A percentile compares a stretch with the other conserved stretches of the same genome.
Evolutionary conservation across 2,329 filamentous ascomycete genomes (phyloP).

Genomic region (Xylaria digitata): DNA sequence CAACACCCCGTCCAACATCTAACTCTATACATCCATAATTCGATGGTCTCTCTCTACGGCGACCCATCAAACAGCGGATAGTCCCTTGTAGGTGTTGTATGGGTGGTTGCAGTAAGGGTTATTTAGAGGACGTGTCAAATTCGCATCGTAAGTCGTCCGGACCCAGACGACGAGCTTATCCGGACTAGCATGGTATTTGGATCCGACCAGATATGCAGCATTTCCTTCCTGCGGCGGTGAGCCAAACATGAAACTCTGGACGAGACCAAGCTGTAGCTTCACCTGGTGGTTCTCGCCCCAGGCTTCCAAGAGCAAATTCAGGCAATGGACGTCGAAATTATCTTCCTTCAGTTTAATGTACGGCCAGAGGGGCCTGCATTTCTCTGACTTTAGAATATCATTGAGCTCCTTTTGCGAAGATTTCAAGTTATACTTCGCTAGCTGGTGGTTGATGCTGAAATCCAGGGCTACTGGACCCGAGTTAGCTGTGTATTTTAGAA

Average conservation of each 20-base stretch:
- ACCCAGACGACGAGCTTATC: conserved; percentile 36
- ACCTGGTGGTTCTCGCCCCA: conserved; percentile 20
- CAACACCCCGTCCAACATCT: neutral
- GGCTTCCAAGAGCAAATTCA: conserved; percentile 7
- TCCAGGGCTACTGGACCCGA: conserved; percentile 13
- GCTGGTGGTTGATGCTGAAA: conserved; percentile 29
- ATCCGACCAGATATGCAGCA: conserved; percentile 19
- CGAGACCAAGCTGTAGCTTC: conserved; percentile 35
- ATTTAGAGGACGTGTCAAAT: neutral
- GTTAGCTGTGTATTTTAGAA: neutral
- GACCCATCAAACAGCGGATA: neutral
- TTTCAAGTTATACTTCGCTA: neutral
- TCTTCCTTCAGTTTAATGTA: neutral
- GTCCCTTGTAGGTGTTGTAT: conserved; percentile 33
- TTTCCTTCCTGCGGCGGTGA: neutral
- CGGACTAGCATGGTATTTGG: conserved; percentile 9
- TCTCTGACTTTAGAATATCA: neutral
- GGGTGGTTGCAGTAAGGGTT: conserved; percentile 12
- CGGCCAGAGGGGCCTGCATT: neutral
- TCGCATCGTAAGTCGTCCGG: neutral
- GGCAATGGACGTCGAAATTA: conserved; percentile 26
- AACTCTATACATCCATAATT: no score
- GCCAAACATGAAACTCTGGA: neutral
- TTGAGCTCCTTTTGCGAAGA: neutral
- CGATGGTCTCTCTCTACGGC: no score